Percentiles rank a stretch among this genome's conserved stretches.
phyloP scores from a whole-genome alignment of 306 rosid genomes.

The Carpinus viminea region DNA sequence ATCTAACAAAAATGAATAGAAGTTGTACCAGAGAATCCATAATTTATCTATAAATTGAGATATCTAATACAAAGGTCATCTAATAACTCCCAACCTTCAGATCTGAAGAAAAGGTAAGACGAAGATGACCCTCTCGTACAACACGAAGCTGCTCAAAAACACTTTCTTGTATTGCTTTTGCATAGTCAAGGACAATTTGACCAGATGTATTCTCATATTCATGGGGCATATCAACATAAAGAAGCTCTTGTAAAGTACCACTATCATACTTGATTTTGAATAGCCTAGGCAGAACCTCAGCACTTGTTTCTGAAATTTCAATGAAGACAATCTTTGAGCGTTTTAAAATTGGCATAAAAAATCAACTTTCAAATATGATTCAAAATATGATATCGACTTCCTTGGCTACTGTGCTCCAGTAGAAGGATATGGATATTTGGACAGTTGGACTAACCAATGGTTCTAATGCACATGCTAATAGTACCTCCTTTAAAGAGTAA shows the following conservation, averaged over 20 bases:
- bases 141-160: slow-evolving; percentile 98
- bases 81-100: slow-evolving; percentile 53
- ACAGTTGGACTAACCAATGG: too few species aligned
- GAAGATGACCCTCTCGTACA: slow-evolving; percentile 96
- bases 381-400: too few species aligned
- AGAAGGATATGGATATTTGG: too few species aligned
- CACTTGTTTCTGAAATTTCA: slow-evolving; percentile 76
- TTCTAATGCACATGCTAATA: too few species aligned
- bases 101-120: slow-evolving; percentile 86
- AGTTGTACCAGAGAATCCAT: slow-evolving; percentile 12
- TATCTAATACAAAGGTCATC: neutral
- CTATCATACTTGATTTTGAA: slow-evolving; percentile 95
- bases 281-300: slow-evolving; percentile 95
- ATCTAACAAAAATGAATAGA: slow-evolving; percentile 48
- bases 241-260: slow-evolving; percentile 95
- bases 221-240: slow-evolving; percentile 95
- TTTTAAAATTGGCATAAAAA: neutral
- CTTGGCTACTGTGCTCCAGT: too few species aligned
- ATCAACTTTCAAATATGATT: neutral
- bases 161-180: slow-evolving; percentile 96
- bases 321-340: neutral
- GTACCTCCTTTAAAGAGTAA: too few species aligned
- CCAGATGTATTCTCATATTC: slow-evolving; percentile 92
- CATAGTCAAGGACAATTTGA: slow-evolving; percentile 92
- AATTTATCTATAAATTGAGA: slow-evolving; percentile 18